Conservation (phyloP, 2,329 filamentous ascomycete species). For the Aplosporella prunicola region DNA sequence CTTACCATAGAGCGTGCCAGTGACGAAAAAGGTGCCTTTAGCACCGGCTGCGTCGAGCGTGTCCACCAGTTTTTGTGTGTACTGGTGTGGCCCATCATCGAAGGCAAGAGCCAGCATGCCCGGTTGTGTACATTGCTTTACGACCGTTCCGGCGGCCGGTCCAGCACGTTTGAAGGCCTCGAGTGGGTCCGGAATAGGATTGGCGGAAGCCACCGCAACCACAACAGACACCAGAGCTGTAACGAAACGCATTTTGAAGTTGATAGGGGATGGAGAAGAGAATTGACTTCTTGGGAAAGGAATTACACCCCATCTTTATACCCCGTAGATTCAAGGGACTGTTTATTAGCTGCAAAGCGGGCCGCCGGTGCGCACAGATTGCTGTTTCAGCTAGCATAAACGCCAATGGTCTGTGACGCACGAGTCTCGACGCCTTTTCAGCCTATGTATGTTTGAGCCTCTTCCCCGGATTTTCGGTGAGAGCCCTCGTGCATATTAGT, state of each 20-base stretch:
- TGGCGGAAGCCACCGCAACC: conserved; percentile 1
- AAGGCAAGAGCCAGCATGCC: conserved; percentile 26
- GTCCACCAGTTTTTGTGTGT: conserved; percentile 25
- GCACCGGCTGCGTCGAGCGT: conserved; percentile 23
- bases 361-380: no score
- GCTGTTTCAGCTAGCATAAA: no score
- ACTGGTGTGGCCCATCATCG: conserved; percentile 28
- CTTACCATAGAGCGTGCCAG: conserved; percentile 22
- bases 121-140: conserved; percentile 21
- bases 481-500: no score
- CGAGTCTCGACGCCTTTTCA: no score
- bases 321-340: no score
- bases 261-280: background rate
- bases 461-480: no score
- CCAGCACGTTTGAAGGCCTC: conserved; percentile 21
- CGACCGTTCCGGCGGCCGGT: conserved; percentile 21
- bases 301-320: no score
- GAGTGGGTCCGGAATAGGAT: conserved; percentile 7
- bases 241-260: conserved; percentile 3
- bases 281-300: no score
- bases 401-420: no score
- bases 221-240: background rate
- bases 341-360: no score
- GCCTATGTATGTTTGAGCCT: no score
- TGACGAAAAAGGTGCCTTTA: conserved; percentile 29